Conservation (phyloP, 495 filamentous ascomycete species). For the Chaetomium tenue region DNA sequence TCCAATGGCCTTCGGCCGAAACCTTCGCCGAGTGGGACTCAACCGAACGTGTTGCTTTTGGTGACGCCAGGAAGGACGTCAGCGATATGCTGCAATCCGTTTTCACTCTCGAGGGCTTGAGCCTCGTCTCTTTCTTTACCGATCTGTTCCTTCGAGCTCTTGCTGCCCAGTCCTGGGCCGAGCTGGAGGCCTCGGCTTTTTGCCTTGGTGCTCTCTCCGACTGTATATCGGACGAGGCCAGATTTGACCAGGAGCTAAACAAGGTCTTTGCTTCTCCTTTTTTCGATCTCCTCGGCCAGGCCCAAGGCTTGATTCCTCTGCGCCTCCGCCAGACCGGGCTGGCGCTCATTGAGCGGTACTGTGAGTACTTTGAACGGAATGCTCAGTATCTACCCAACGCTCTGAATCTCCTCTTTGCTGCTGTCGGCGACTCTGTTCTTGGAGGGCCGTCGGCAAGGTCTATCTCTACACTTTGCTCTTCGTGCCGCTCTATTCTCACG, state of each 20-base stretch:
- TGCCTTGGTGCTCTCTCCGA: constrained; percentile 76
- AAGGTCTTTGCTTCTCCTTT: constrained; percentile 66
- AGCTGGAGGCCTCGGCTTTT: constrained; percentile 77
- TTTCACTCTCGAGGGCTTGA: constrained; percentile 66
- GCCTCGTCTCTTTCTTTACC: constrained; percentile 68
- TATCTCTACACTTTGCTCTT: constrained; percentile 75
- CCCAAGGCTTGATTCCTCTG: constrained; percentile 53
- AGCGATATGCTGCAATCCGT: constrained; percentile 75
- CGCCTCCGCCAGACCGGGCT: constrained; percentile 77
- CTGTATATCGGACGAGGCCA: constrained; percentile 62
- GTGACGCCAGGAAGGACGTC: constrained; percentile 75
- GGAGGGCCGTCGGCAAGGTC: constrained; percentile 73
- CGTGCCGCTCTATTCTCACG: constrained; percentile 69
- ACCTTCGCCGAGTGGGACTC: constrained; percentile 64
- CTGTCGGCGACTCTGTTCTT: constrained; percentile 63
- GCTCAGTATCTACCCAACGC: constrained; percentile 67
- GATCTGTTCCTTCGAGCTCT: constrained; percentile 61
- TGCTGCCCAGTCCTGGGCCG: constrained; percentile 61
- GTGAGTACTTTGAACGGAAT: constrained; percentile 76
- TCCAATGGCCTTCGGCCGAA: constrained; percentile 56
- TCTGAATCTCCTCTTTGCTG: constrained; percentile 78
- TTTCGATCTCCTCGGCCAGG: constrained; percentile 56
- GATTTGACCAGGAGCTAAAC: constrained; percentile 64
- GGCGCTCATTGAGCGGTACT: constrained; percentile 72
- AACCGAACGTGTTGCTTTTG: constrained; percentile 68